phyloP scores from a whole-genome alignment of 2,329 filamentous ascomycete species.

The Exophiala aquamarina region DNA sequence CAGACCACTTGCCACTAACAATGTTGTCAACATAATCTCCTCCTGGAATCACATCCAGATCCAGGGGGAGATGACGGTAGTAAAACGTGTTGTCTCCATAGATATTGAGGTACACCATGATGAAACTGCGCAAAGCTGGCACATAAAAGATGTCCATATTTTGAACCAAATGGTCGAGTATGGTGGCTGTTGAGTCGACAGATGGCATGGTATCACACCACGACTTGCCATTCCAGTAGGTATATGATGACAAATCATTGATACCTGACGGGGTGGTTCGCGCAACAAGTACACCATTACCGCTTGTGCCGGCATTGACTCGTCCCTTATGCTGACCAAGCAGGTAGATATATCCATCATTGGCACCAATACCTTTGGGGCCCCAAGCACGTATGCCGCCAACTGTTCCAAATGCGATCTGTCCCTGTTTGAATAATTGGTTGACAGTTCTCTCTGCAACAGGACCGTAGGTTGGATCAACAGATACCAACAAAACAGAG shows the following conservation, averaged over 20 bases:
- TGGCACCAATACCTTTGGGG: constrained; percentile 28
- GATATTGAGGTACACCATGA: constrained; percentile 33
- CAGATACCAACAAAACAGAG: constrained; percentile 30
- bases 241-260: constrained; percentile 26
- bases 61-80: constrained; percentile 32
- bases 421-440: constrained; percentile 30
- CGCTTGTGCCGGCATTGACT: constrained; percentile 3
- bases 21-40: constrained; percentile 31
- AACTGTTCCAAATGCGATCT: constrained; percentile 32
- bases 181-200: constrained; percentile 25
- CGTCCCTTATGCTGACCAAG: constrained; percentile 27
- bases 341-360: constrained; percentile 33
- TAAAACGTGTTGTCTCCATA: constrained; percentile 36
- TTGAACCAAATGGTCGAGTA: constrained; percentile 31
- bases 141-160: constrained; percentile 35
- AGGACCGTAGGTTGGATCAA: constrained; percentile 30
- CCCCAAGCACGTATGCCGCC: constrained; percentile 34
- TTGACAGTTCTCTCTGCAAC: constrained; percentile 28
- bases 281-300: constrained; percentile 30
- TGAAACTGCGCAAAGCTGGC: constrained; percentile 32
- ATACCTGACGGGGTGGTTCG: constrained; percentile 24
- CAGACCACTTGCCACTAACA: constrained; percentile 31
- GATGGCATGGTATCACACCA: constrained; percentile 28
- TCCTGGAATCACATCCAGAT: constrained; percentile 24
- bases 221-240: constrained; percentile 31